A percentile compares a stretch with the other conserved stretches of the same genome.
Conservation (phyloP, 2,329 filamentous ascomycete genomes). For the Epichloe bromicola region DNA sequence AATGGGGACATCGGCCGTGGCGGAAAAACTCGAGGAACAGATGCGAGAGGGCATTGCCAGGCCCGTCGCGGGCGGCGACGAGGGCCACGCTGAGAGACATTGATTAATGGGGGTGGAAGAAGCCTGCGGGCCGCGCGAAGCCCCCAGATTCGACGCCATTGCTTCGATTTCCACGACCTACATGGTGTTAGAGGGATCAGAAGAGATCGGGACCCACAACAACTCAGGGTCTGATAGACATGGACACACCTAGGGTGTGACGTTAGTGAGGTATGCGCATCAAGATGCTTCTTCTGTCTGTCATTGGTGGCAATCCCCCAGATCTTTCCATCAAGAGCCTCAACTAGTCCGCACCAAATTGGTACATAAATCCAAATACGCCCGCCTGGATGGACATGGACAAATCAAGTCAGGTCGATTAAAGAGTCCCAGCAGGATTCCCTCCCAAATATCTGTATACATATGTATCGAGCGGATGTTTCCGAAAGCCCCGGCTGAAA, state of each 20-base stretch:
- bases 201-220: constrained; percentile 14
- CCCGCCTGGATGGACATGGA: no score
- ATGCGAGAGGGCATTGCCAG: constrained; percentile 3
- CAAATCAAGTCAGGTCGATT: no score
- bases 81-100: background rate
- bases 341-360: no score
- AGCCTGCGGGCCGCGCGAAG: constrained; percentile 5
- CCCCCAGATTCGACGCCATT: constrained; percentile 19
- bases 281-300: no score
- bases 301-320: no score
- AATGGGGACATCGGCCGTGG: background rate
- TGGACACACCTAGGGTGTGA: background rate
- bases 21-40: background rate
- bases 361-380: no score
- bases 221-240: constrained; percentile 13
- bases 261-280: background rate
- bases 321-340: no score
- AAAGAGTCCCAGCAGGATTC: no score
- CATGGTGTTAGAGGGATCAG: constrained; percentile 16
- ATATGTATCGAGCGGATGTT: no score
- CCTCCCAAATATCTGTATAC: no score
- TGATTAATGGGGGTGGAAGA: background rate
- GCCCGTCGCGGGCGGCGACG: background rate
- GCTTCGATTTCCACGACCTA: constrained; percentile 20
- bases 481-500: no score